A percentile compares a stretch with the other conserved stretches of the same genome.
Conservation (phyloP, 257 asterid genomes). For the Craterostigma plantagineum region DNA sequence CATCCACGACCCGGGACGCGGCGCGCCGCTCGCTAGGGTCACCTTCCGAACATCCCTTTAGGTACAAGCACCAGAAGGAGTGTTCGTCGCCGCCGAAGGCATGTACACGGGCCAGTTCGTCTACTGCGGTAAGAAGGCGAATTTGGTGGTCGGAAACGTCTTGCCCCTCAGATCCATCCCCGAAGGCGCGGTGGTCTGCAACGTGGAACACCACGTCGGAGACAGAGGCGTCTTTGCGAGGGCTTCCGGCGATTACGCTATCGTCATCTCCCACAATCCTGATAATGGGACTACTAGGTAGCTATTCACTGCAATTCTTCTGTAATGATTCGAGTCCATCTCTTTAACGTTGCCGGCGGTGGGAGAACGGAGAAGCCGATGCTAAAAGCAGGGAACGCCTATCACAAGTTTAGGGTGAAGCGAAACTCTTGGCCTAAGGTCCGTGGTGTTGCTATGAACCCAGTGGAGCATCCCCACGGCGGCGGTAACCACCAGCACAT, state of each 20-base stretch:
- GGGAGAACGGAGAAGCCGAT: conserved; percentile 2
- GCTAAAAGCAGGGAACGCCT: conserved; percentile 1
- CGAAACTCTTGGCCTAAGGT: conserved; percentile 2
- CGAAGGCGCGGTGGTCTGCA: conserved; percentile 4
- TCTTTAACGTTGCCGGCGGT: neutral
- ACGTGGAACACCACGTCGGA: conserved; percentile 4
- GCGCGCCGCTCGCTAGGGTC: no score
- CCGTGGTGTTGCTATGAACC: conserved; percentile 5
- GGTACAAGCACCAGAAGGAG: neutral
- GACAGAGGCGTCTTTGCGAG: conserved; percentile 3
- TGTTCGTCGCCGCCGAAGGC: no score
- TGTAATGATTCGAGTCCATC: no score
- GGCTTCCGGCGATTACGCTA: conserved; percentile 5
- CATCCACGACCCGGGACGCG: no score
- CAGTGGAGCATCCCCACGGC: conserved; percentile 4
- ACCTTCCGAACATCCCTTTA: no score
- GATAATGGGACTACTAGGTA: conserved; percentile 5
- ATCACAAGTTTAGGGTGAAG: conserved; percentile 3
- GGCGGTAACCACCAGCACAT: conserved; percentile 4
- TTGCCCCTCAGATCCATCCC: conserved; percentile 4
- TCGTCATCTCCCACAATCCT: conserved; percentile 3
- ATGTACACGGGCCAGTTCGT: no score
- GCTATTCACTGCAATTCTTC: no score
- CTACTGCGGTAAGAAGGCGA: no score
- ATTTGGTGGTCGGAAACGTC: no score